Conservation (phyloP, 768 basidiomycete species). For the Russula earlei region DNA sequence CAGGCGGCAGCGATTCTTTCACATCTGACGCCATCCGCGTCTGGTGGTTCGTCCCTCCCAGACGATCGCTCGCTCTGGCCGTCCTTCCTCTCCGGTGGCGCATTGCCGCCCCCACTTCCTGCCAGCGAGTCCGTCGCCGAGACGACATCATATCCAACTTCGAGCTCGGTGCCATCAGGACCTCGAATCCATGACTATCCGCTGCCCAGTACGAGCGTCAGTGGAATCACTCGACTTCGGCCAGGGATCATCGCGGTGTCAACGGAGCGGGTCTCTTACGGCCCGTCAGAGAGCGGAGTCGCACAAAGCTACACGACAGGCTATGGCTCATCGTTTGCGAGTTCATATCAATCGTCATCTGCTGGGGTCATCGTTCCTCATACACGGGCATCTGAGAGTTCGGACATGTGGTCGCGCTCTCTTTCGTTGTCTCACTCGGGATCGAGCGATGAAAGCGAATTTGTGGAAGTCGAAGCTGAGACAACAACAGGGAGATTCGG, state of each 20-base stretch:
- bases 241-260: constrained; percentile 44
- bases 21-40: constrained; percentile 61
- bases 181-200: constrained; percentile 62
- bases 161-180: constrained; percentile 50
- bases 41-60: constrained; percentile 70
- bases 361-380: constrained; percentile 5
- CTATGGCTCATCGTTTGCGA: constrained; percentile 27
- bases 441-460: constrained; percentile 29
- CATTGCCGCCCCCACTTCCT: constrained; percentile 41
- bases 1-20: constrained; percentile 93
- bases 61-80: constrained; percentile 94
- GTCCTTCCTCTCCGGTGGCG: constrained; percentile 64
- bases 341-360: constrained; percentile 14
- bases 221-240: constrained; percentile 47
- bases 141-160: constrained; percentile 27
- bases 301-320: constrained; percentile 23
- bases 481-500: constrained; percentile 19
- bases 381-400: constrained; percentile 21
- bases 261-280: constrained; percentile 19
- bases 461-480: constrained; percentile 17
- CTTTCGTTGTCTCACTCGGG: constrained; percentile 25
- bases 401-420: constrained; percentile 29
- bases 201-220: constrained; percentile 32
- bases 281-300: background rate
- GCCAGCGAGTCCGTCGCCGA: constrained; percentile 17